phyloP scores from a whole-genome alignment of 352 stramenopile genomes.

The Phytophthora rubi region DNA sequence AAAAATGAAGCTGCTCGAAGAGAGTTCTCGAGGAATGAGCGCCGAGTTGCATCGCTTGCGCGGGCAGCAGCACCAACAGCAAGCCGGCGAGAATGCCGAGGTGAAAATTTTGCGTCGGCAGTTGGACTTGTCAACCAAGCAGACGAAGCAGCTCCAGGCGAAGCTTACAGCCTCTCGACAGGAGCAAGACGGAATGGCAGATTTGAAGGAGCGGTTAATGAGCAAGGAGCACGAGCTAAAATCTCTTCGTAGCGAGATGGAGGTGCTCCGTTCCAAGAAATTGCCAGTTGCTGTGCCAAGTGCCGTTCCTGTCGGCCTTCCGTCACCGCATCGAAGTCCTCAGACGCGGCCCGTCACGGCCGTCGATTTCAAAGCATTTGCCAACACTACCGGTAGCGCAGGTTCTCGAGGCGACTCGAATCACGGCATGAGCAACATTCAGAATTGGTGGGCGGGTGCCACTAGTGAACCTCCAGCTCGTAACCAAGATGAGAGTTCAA shows the following conservation, averaged over 20 bases:
- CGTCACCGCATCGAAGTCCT: constrained; percentile 14
- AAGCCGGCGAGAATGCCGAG: constrained; percentile 50
- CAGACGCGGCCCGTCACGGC: constrained; percentile 35
- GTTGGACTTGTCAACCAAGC: constrained; percentile 35
- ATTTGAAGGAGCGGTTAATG: constrained; percentile 15
- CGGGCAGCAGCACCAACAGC: constrained; percentile 19
- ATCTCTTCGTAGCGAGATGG: constrained; percentile 24
- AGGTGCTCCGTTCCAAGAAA: constrained; percentile 26
- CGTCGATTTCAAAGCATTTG: constrained; percentile 34
- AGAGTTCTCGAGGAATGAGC: constrained; percentile 24
- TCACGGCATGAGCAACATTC: constrained; percentile 42
- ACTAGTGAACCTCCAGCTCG: constrained; percentile 1
- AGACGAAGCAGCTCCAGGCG: constrained; percentile 34
- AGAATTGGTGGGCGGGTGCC: constrained; percentile 64
- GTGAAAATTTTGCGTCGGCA: constrained; percentile 60
- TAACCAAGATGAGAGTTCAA: constrained; percentile 24
- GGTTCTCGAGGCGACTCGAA: constrained; percentile 13
- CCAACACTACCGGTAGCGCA: background rate
- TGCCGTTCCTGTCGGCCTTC: constrained; percentile 5
- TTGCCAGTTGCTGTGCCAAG: constrained; percentile 1
- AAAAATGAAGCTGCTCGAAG: constrained; percentile 32
- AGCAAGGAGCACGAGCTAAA: constrained; percentile 36
- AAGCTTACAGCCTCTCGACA: constrained; percentile 36
- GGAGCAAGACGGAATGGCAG: constrained; percentile 25
- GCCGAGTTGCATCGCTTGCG: constrained; percentile 32